Evolutionary conservation across 345 rosid genomes (phyloP).

Genomic region (Moringa oleifera): DNA sequence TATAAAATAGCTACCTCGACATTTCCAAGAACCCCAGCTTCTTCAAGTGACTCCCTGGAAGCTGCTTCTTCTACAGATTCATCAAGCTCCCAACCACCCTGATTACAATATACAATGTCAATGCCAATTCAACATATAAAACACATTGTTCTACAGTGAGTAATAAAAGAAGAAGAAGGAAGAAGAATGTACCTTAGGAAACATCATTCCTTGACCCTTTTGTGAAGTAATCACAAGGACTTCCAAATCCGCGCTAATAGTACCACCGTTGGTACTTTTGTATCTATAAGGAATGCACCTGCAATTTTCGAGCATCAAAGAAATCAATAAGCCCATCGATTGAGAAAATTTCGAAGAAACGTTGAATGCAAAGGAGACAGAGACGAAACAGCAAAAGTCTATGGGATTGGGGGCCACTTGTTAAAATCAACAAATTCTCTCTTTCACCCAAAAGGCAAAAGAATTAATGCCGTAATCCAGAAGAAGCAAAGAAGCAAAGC

Average conservation of each 20-base stretch:
- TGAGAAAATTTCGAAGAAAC: too few species aligned
- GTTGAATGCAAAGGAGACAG: too few species aligned
- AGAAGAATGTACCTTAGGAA: constrained; percentile 61
- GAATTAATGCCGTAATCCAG: too few species aligned
- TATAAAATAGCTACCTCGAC: constrained; percentile 48
- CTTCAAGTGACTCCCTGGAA: constrained; percentile 68
- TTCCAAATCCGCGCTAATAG: constrained; percentile 41
- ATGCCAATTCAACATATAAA: too few species aligned
- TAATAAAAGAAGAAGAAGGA: background rate
- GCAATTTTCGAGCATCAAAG: constrained; percentile 8
- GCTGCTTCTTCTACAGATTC: constrained; percentile 82
- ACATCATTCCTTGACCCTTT: constrained; percentile 73
- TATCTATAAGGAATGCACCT: constrained; percentile 80
- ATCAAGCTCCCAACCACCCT: constrained; percentile 98
- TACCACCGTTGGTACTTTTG: constrained; percentile 32
- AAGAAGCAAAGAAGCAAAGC: too few species aligned
- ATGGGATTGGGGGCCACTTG: too few species aligned
- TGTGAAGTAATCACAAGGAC: constrained; percentile 76
- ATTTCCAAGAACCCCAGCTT: constrained; percentile 79
- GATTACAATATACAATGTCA: background rate
- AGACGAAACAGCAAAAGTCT: too few species aligned
- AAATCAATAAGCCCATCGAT: background rate
- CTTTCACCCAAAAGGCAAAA: too few species aligned
- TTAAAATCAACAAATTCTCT: too few species aligned
- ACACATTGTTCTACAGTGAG: too few species aligned